A percentile compares a stretch with the other conserved stretches of the same genome.
phyloP scores from a whole-genome alignment of 164 flowering plant genomes.

The Aristolochia fimbriata region DNA sequence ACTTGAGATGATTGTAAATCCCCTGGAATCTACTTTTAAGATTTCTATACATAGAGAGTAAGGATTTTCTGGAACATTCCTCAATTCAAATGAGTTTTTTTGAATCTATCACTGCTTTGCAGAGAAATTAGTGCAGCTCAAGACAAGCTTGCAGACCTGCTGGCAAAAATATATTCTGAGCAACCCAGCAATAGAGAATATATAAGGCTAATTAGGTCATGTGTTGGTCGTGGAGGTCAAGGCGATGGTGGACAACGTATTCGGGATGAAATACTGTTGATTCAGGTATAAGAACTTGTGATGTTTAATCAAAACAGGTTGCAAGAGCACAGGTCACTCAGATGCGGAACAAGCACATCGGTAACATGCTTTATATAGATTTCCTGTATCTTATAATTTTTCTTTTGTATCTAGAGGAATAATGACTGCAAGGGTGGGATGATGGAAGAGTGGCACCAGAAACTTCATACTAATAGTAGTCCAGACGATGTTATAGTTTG shows the following conservation, averaged over 20 bases:
- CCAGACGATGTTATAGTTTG: constrained; percentile 98
- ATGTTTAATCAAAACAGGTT: too few relatives aligned
- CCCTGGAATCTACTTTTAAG: too few relatives aligned
- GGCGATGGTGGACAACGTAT: constrained; percentile 98
- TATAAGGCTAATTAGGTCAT: constrained; percentile 82
- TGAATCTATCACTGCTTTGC: constrained; percentile 15
- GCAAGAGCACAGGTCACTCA: too few relatives aligned
- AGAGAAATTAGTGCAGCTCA: constrained; percentile 97
- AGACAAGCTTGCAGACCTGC: constrained; percentile 81
- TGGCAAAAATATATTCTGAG: constrained; percentile 49
- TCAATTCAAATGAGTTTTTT: too few relatives aligned
- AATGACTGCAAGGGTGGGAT: constrained; percentile 97
- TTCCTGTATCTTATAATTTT: background rate
- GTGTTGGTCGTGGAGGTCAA: constrained; percentile 99
- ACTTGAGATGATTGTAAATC: background rate
- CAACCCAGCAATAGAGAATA: constrained; percentile 66
- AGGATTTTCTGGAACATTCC: background rate
- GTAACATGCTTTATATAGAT: too few relatives aligned
- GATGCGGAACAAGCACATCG: too few relatives aligned
- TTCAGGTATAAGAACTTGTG: constrained; percentile 45
- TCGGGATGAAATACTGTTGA: constrained; percentile 92
- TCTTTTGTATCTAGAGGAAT: constrained; percentile 48
- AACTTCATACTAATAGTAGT: constrained; percentile 94
- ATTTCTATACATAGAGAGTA: background rate
- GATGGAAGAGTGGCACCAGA: constrained; percentile 99